Base-by-base conservation (phyloP, 2,329 filamentous ascomycete genomes). In the Beauveria caledonica region DNA sequence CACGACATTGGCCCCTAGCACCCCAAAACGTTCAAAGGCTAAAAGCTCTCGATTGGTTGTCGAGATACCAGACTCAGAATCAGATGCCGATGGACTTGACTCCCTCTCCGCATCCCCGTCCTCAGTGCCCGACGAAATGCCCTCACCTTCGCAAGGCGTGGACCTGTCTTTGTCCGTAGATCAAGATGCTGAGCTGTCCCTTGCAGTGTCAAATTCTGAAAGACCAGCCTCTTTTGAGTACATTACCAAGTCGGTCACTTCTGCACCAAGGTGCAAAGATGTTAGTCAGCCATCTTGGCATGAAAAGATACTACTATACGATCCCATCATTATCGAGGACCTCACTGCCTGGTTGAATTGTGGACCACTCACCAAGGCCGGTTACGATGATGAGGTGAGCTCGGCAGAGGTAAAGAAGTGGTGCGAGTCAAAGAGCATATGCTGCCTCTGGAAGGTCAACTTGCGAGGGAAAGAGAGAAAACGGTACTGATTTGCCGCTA, bases 261-360 rank as follows among this genome's bases (percentile, higher is more conserved):
- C 75, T 1, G 76, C 78, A 4, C 78, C 83, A 3, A 77, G 76
- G 13, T 78, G 81, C 0, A 76, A 67, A 4, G 76, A 86, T 64
- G 73, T 79, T 1, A 64, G 64, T 7, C 70, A 79, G 2, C 85
- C 84, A 15, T 91, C 84, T 2, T 97, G 92, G 90, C 81, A 95
- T 66, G 91, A 97, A 73, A 95, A 92, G 74, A 97, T 99, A 51
- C 78, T 97, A 6, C 84, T 97, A 70, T 97, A 95, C 70, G 92
- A 97, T 67, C 91, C 93, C 0, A 88, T 99, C 48, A 80, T 94
- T 1, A 74, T 97, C 0, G 93, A 97, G 73, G 92, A 97, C 65
- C 77, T 99, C 15, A 83, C 92, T 0, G 74, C 77, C 0, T 97
- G 92, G 89, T 74, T 97, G 17, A 97, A 96, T 66, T 80, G 80